Percentiles rank a stretch among this genome's conserved stretches.
phyloP scores from a whole-genome alignment of 2,329 filamentous ascomycete species.

The Trichophyton simii region DNA sequence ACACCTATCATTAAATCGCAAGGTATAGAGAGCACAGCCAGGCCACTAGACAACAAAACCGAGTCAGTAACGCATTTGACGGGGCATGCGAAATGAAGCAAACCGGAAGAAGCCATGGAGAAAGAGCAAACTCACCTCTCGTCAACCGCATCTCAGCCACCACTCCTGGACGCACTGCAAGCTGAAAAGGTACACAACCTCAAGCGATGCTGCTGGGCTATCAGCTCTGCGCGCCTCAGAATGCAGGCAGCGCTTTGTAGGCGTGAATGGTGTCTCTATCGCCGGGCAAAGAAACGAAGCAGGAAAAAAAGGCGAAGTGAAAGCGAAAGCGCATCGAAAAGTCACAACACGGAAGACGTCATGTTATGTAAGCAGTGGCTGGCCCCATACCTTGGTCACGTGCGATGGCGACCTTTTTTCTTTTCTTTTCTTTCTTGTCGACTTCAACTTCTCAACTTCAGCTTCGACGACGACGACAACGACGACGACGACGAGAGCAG shows the following conservation, averaged over 20 bases:
- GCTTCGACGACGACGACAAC: not conserved
- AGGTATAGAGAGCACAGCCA: not conserved
- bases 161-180: too few species aligned
- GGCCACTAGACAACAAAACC: not conserved
- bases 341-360: not conserved
- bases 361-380: conserved; percentile 1
- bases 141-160: not conserved
- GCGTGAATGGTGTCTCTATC: not conserved
- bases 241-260: not conserved
- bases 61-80: not conserved
- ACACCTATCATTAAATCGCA: not conserved
- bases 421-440: not conserved
- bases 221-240: not conserved
- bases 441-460: not conserved
- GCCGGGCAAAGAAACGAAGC: not conserved
- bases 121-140: not conserved
- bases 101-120: not conserved
- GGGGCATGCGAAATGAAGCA: not conserved
- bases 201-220: not conserved
- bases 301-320: too few species aligned
- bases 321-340: not conserved
- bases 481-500: too few species aligned
- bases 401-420: not conserved
- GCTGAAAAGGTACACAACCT: not conserved
- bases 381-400: not conserved